Conservation (phyloP, 768 basidiomycete genomes). For the Clathrus columnatus region DNA sequence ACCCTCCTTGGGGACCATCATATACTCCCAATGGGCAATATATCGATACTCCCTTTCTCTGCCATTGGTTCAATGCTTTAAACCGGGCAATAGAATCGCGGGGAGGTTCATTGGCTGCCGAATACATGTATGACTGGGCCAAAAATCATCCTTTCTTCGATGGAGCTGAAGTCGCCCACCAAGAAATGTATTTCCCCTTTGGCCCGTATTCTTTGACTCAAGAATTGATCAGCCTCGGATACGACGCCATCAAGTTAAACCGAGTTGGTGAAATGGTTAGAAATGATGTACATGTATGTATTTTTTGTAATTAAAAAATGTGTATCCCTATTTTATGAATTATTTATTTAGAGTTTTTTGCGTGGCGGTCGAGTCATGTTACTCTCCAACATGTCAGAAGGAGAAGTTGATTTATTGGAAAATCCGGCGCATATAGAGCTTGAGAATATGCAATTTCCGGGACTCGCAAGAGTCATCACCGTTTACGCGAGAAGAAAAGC, state of each 20-base stretch:
- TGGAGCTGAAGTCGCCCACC: constrained; percentile 43
- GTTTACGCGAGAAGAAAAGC: constrained; percentile 49
- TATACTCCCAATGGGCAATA: constrained; percentile 21
- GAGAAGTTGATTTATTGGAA: constrained; percentile 47
- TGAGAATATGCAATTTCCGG: constrained; percentile 32
- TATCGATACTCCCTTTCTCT: constrained; percentile 40
- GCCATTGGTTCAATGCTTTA: constrained; percentile 54
- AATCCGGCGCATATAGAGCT: constrained; percentile 44
- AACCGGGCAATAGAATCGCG: constrained; percentile 42
- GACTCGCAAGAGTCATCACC: constrained; percentile 50
- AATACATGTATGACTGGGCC: constrained; percentile 48
- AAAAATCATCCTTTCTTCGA: constrained; percentile 39
- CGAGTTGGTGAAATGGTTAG: constrained; percentile 4
- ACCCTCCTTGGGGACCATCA: constrained; percentile 35
- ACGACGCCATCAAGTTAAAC: constrained; percentile 41
- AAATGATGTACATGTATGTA: constrained; percentile 9
- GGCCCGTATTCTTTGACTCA: constrained; percentile 35
- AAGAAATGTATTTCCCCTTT: constrained; percentile 56
- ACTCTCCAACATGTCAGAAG: constrained; percentile 45
- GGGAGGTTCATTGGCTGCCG: constrained; percentile 55
- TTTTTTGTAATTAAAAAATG: neutral
- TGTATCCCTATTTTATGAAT: neutral
- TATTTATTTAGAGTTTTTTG: constrained; percentile 45
- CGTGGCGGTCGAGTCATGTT: constrained; percentile 60
- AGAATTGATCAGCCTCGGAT: constrained; percentile 31